Conservation (phyloP, 257 asterid species). For the Knoxia roxburghii region DNA sequence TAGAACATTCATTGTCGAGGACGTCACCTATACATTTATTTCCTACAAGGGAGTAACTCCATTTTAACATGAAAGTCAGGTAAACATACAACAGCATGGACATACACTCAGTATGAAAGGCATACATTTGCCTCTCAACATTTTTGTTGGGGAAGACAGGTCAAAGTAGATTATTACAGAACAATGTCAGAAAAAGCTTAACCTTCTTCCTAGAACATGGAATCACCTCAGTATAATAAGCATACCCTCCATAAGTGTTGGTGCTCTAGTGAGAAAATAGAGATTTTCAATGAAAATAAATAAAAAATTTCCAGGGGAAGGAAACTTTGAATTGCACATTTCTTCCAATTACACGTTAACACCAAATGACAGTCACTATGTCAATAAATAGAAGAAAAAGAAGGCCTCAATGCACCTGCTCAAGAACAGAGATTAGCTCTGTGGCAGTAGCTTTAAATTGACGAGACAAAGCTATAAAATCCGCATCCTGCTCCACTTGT, state of each 20-base stretch:
- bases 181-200: not conserved
- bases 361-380: not conserved
- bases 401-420: constrained; percentile 58
- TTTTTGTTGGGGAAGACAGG: not conserved
- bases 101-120: not conserved
- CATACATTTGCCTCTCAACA: not conserved
- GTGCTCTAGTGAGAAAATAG: too few relatives aligned
- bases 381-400: not conserved
- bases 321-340: not conserved
- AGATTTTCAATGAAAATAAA: not conserved
- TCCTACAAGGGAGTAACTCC: not conserved
- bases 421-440: constrained; percentile 93
- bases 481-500: constrained; percentile 93
- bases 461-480: constrained; percentile 78
- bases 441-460: constrained; percentile 91
- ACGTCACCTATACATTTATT: not conserved
- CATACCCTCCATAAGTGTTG: not conserved
- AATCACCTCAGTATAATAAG: not conserved
- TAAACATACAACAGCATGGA: not conserved
- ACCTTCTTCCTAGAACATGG: not conserved
- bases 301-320: not conserved
- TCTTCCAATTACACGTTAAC: constrained; percentile 4
- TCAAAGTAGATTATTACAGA: not conserved
- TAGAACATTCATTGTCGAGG: too few relatives aligned
- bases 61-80: not conserved